These are phyloP conservation scores for Smallanthus sonchifolius DNA, from an alignment of 129 eudicot species.

Conservation along the genomic window DNA sequence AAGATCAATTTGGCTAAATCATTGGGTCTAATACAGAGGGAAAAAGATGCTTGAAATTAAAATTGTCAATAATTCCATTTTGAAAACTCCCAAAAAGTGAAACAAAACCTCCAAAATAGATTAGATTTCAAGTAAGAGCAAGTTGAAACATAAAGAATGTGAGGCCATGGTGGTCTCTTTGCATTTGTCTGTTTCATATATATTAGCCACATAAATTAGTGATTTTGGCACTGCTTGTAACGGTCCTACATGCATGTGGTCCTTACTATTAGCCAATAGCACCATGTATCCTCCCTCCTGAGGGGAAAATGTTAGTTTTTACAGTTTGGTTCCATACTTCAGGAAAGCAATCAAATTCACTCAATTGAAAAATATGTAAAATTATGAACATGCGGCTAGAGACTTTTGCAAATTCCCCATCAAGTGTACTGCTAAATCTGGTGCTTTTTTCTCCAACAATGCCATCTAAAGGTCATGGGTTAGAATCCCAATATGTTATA, in stretches of 20 bases:
- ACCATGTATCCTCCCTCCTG: conserved; percentile 23
- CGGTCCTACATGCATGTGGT: conserved; percentile 26
- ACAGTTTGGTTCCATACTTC: conserved; percentile 9
- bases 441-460: too few species aligned
- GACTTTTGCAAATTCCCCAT: not conserved
- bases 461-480: not conserved
- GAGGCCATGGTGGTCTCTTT: conserved; percentile 31
- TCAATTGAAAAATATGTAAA: not conserved
- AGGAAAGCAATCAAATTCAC: not conserved
- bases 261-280: conserved; percentile 15
- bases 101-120: conserved; percentile 31
- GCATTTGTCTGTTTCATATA: conserved; percentile 16
- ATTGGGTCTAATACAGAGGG: conserved; percentile 28
- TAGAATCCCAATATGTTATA: not conserved
- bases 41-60: conserved; percentile 29
- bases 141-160: conserved; percentile 24
- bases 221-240: conserved; percentile 16
- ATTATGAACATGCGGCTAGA: not conserved
- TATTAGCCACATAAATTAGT: conserved; percentile 21
- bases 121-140: conserved; percentile 8
- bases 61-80: conserved; percentile 20
- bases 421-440: not conserved
- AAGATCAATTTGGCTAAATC: conserved; percentile 28
- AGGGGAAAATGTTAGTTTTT: conserved; percentile 10
- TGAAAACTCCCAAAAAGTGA: conserved; percentile 25